phyloP scores from a whole-genome alignment of 2,329 filamentous ascomycete species.

The Botrytis medusae region DNA sequence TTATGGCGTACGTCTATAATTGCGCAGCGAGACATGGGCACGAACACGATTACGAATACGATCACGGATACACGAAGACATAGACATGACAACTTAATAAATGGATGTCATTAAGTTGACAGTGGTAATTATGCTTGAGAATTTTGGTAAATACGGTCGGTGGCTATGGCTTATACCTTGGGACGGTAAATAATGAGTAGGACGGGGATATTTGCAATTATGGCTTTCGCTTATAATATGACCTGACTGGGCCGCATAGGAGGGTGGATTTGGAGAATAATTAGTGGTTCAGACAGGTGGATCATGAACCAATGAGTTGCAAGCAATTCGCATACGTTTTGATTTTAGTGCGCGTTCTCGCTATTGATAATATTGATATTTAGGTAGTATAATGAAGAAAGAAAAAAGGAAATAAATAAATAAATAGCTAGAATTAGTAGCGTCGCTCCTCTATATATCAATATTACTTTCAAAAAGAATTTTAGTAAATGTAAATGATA shows the following conservation, averaged over 20 bases:
- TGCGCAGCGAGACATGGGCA: neutral
- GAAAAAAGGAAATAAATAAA: neutral
- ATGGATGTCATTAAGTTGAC: neutral
- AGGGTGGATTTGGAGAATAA: neutral
- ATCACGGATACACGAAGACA: conserved; percentile 11
- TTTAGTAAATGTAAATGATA: neutral
- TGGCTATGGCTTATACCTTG: conserved; percentile 2
- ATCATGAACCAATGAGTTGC: neutral
- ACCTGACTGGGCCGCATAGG: neutral
- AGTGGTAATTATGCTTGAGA: neutral
- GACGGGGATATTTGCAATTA: neutral
- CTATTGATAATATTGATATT: neutral
- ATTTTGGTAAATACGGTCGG: conserved; percentile 1
- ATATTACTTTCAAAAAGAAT: rapidly evolving
- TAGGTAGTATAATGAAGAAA: neutral
- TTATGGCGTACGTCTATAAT: neutral
- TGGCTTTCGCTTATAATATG: neutral
- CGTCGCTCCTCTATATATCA: neutral
- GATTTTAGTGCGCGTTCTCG: neutral
- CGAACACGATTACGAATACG: neutral
- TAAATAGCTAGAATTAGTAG: neutral
- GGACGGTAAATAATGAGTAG: neutral
- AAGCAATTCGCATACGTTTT: neutral
- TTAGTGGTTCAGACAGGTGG: neutral
- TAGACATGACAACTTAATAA: neutral